Evolutionary conservation across 257 asterid genomes (phyloP).

Genomic region (Rhazya stricta): DNA sequence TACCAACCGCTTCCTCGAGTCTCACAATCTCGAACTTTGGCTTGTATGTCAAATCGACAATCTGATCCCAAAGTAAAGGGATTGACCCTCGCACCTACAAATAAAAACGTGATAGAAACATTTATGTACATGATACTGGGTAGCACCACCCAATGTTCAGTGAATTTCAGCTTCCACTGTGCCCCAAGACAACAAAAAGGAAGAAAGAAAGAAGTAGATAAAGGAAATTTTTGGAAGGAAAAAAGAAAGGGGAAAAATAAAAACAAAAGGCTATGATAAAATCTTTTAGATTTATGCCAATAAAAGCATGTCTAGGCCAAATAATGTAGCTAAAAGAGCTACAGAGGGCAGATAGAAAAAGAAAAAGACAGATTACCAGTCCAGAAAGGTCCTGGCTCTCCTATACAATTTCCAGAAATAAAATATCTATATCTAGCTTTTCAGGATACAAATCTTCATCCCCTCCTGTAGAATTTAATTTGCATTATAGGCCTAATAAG

Average conservation of each 20-base stretch:
- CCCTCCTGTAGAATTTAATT: neutral
- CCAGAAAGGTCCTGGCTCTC: neutral
- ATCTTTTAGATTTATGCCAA: neutral
- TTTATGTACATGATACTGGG: neutral
- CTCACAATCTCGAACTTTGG: constrained; percentile 68
- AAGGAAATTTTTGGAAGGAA: neutral
- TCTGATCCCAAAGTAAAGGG: constrained; percentile 91
- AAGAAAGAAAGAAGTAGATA: neutral
- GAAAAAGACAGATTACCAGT: neutral
- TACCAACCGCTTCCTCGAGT: constrained; percentile 67
- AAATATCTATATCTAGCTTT: neutral
- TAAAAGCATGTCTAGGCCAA: neutral
- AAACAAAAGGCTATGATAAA: neutral
- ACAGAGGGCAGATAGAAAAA: constrained; percentile 4
- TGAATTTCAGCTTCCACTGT: neutral
- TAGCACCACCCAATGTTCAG: neutral
- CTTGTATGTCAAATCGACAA: constrained; percentile 91
- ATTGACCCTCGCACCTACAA: constrained; percentile 90
- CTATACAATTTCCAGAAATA: neutral
- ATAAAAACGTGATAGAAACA: constrained; percentile 13
- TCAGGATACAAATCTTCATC: neutral
- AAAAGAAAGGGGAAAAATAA: neutral
- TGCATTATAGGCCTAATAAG: neutral
- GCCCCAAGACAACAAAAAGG: neutral
- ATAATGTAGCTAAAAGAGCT: neutral